Percentiles rank a stretch among this genome's conserved stretches.
These are phyloP conservation scores for Leccinum truebloodii DNA, from an alignment of 768 basidiomycete species.

Conservation along the genomic window DNA sequence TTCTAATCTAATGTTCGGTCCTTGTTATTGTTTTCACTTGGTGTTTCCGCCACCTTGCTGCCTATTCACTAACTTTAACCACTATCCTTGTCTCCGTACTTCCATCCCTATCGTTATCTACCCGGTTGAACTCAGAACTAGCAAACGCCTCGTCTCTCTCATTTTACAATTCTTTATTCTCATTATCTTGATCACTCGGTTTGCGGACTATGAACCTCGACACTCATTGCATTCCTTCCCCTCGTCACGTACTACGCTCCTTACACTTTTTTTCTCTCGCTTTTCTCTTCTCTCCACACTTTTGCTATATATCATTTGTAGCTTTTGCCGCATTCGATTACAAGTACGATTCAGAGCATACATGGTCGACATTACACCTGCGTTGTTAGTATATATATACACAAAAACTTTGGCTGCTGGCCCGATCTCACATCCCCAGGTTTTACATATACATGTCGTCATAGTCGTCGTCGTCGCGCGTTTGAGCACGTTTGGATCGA, in stretches of 20 bases:
- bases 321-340: constrained; percentile 12
- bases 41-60: neutral
- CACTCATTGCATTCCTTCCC: constrained; percentile 12
- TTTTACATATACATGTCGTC: constrained; percentile 30
- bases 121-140: neutral
- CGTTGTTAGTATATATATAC: constrained; percentile 9
- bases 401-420: neutral
- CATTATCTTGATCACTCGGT: neutral
- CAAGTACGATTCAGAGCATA: constrained; percentile 6
- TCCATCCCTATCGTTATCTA: constrained; percentile 9
- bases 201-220: constrained; percentile 13
- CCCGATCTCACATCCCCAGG: neutral
- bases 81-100: constrained; percentile 1
- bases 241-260: neutral
- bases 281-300: neutral
- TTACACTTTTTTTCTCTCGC: neutral
- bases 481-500: constrained; percentile 6
- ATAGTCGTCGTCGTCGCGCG: constrained; percentile 20
- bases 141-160: constrained; percentile 9
- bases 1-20: constrained; percentile 14
- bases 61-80: neutral
- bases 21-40: constrained; percentile 2
- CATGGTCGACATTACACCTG: constrained; percentile 5
- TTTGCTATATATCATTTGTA: constrained; percentile 13
- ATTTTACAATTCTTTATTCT: neutral